These are phyloP conservation scores for Hibiscus tridactylites DNA, from an alignment of 345 rosid genomes.

Conservation along the genomic window DNA sequence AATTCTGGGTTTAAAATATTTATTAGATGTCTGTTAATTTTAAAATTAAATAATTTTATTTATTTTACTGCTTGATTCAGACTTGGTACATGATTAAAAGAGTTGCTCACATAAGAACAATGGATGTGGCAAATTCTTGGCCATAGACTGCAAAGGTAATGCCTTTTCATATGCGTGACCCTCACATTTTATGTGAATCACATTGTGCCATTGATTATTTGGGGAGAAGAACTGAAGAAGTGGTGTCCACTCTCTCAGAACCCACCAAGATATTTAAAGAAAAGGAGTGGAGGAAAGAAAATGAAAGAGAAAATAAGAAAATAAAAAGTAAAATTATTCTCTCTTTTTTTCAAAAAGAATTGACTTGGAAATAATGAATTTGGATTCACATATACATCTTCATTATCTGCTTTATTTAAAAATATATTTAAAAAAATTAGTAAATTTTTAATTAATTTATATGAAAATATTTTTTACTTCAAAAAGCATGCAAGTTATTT, in stretches of 20 bases:
- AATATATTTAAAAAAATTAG: too few relatives aligned
- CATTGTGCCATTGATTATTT: not conserved
- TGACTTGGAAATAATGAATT: not conserved
- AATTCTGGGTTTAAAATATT: too few relatives aligned
- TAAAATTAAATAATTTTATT: too few relatives aligned
- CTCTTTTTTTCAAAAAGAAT: too few relatives aligned
- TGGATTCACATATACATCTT: not conserved
- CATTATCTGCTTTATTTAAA: too few relatives aligned
- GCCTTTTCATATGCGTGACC: not conserved
- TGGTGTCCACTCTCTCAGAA: not conserved
- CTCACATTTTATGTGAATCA: not conserved
- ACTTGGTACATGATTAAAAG: too few relatives aligned
- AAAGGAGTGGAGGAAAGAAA: not conserved
- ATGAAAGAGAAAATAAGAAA: not conserved
- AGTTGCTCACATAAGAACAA: not conserved
- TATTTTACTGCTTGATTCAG: too few relatives aligned
- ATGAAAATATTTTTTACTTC: too few relatives aligned
- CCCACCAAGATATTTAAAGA: not conserved
- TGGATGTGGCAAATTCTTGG: not conserved
- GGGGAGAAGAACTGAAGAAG: not conserved
- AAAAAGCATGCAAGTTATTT: too few relatives aligned
- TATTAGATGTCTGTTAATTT: too few relatives aligned
- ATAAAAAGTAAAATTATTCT: not conserved
- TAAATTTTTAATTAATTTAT: too few relatives aligned
- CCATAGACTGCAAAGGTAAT: not conserved